These are phyloP conservation scores for Penicillium atrosanguineum DNA, from an alignment of 495 filamentous ascomycete genomes.

Conservation along the genomic window DNA sequence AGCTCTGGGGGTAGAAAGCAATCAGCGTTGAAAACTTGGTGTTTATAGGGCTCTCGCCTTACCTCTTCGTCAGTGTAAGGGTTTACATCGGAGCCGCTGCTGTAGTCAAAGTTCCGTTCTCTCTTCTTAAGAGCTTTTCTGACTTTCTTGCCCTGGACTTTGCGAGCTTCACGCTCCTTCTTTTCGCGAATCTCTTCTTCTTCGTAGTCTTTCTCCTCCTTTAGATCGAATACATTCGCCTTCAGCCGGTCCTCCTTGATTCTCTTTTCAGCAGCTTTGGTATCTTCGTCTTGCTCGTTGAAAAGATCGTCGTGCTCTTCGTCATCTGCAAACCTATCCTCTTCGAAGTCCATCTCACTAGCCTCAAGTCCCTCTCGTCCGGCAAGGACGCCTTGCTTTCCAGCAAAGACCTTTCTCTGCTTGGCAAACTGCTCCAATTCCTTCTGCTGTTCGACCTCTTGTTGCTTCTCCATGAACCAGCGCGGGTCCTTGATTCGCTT, in stretches of 20 bases:
- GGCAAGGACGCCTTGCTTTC: slow-evolving; percentile 33
- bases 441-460: slow-evolving; percentile 46
- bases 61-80: slow-evolving; percentile 66
- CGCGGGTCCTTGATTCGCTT: slow-evolving; percentile 68
- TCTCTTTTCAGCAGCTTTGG: slow-evolving; percentile 78
- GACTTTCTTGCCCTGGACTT: slow-evolving; percentile 68
- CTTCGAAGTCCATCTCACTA: slow-evolving; percentile 60
- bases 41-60: slow-evolving; percentile 1
- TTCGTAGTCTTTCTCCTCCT: slow-evolving; percentile 83
- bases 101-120: slow-evolving; percentile 83
- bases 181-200: slow-evolving; percentile 69
- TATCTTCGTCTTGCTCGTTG: slow-evolving; percentile 74
- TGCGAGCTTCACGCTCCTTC: slow-evolving; percentile 62
- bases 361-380: slow-evolving; percentile 53
- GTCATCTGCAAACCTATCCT: slow-evolving; percentile 78
- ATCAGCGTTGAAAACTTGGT: slow-evolving; percentile 1
- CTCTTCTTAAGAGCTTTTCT: slow-evolving; percentile 77
- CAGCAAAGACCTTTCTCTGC: slow-evolving; percentile 43
- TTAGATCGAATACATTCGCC: slow-evolving; percentile 82
- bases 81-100: slow-evolving; percentile 69
- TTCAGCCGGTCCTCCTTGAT: slow-evolving; percentile 85
- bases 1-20: slow-evolving; percentile 28
- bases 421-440: slow-evolving; percentile 51
- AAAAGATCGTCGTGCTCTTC: slow-evolving; percentile 82
- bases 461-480: slow-evolving; percentile 72